These are phyloP conservation scores for Trichoderma koningiopsis DNA, from an alignment of 2,329 filamentous ascomycete species.

Conservation along the genomic window DNA sequence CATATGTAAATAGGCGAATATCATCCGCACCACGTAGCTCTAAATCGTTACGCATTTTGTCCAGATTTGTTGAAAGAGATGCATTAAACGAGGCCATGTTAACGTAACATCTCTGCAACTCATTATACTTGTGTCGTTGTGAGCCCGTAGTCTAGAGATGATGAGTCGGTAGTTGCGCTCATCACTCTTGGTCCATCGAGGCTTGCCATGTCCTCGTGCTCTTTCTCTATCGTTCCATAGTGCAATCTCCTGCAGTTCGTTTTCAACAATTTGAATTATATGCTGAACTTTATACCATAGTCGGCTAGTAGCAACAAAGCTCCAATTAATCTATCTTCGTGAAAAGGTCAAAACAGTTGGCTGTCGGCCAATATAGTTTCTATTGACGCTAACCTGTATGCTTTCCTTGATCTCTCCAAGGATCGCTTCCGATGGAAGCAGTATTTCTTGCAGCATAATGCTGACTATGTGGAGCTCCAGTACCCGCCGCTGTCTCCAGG, in stretches of 20 bases:
- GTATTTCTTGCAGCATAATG: background rate
- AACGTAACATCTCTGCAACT: background rate
- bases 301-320: background rate
- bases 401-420: background rate
- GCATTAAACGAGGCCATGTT: background rate
- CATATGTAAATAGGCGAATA: background rate
- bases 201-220: background rate
- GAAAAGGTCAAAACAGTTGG: background rate
- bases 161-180: background rate
- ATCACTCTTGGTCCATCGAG: background rate
- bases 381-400: background rate
- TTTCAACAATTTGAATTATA: background rate
- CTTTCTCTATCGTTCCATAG: background rate
- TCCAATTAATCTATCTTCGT: background rate
- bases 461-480: background rate
- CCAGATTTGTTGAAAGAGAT: background rate
- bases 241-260: background rate
- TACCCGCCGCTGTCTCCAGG: background rate
- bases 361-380: background rate
- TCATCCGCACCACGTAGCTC: background rate
- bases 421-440: background rate
- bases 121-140: background rate
- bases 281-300: background rate
- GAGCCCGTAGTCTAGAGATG: background rate
- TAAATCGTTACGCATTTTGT: background rate